A percentile compares a stretch with the other conserved stretches of the same genome.
phyloP scores from a whole-genome alignment of 2,329 filamentous ascomycete species.

The Daldinia eschscholtzii region DNA sequence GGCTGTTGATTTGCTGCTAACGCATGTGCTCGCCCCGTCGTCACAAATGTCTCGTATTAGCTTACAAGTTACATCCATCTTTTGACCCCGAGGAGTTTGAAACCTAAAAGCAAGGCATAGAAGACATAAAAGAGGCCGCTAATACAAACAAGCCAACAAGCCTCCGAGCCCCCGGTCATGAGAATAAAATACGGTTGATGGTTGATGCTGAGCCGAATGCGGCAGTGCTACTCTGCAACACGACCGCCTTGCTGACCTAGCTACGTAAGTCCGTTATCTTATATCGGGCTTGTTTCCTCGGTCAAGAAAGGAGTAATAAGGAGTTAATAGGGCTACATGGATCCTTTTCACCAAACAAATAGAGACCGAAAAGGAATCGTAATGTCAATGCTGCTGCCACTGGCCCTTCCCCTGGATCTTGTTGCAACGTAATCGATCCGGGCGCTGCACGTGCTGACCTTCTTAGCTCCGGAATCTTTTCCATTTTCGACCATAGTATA shows the following conservation, averaged over 20 bases:
- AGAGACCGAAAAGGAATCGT: conserved; percentile 18
- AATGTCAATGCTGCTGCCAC: conserved; percentile 26
- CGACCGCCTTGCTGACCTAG: conserved; percentile 36
- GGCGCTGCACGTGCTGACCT: conserved; percentile 38
- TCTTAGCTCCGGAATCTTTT: conserved; percentile 42
- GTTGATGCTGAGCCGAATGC: conserved; percentile 35
- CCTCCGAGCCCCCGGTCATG: conserved; percentile 20
- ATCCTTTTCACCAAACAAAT: conserved; percentile 41
- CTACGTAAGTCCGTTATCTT: conserved; percentile 36
- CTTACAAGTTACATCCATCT: conserved; percentile 39
- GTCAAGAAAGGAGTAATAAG: conserved; percentile 38
- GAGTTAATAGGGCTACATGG: conserved; percentile 37
- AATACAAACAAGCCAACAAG: conserved; percentile 23
- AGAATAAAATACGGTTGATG: neutral
- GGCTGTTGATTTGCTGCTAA: conserved; percentile 45
- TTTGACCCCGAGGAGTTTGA: conserved; percentile 34
- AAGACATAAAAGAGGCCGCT: conserved; percentile 8
- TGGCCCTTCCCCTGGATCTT: conserved; percentile 40
- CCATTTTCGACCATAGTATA: conserved; percentile 43
- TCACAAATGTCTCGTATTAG: conserved; percentile 50
- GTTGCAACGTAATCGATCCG: conserved; percentile 42
- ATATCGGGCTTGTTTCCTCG: conserved; percentile 37
- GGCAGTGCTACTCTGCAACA: conserved; percentile 41
- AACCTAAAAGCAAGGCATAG: conserved; percentile 33
- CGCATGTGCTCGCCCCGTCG: conserved; percentile 49